Percentiles rank a stretch among this genome's conserved stretches.
Evolutionary conservation across 306 rosid genomes (phyloP).

Genomic region (Lathyrus tuberosus): DNA sequence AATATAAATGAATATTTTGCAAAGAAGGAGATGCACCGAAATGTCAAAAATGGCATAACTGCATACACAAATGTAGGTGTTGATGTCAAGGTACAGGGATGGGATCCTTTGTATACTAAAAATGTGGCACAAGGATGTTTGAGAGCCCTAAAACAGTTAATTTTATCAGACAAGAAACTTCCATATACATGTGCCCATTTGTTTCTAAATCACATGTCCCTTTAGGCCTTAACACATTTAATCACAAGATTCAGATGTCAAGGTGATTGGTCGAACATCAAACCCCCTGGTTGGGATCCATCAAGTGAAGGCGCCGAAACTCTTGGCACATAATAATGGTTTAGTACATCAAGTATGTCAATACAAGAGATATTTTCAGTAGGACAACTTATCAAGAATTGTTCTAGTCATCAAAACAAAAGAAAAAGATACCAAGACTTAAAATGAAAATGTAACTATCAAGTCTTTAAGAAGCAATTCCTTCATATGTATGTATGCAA

Average conservation of each 20-base stretch:
- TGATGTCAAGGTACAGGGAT: conserved; percentile 82
- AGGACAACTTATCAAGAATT: too few species aligned
- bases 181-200: conserved; percentile 57
- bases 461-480: too few species aligned
- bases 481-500: too few species aligned
- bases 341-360: conserved; percentile 11
- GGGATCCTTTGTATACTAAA: conserved; percentile 77
- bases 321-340: conserved; percentile 29
- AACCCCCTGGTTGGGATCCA: conserved; percentile 99
- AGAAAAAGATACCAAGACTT: too few species aligned
- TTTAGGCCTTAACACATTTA: not conserved
- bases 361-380: too few species aligned
- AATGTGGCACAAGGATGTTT: conserved; percentile 80
- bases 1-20: conserved; percentile 86
- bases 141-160: conserved; percentile 86
- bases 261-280: conserved; percentile 94
- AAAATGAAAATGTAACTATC: too few species aligned
- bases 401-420: too few species aligned
- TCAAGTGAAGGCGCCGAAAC: conserved; percentile 47
- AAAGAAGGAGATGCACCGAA: conserved; percentile 70
- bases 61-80: conserved; percentile 80
- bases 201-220: not conserved
- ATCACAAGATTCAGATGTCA: conserved; percentile 73
- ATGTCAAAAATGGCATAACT: conserved; percentile 54
- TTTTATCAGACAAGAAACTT: conserved; percentile 78